Base-by-base conservation (phyloP, 192 early-diverging fungal genomes). In the Pilobolus umbonatus region DNA sequence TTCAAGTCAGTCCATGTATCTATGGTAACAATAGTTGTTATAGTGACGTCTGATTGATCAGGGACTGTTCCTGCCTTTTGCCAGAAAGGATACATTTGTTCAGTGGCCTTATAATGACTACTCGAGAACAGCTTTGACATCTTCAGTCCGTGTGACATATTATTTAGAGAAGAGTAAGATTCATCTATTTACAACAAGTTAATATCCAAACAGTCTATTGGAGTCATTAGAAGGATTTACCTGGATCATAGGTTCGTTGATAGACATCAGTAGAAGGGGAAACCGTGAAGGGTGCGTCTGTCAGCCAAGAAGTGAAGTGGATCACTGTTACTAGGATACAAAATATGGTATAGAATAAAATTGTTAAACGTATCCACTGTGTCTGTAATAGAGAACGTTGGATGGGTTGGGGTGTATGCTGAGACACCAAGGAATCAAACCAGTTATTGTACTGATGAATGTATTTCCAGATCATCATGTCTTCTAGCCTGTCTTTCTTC, bases 21-120 rank as follows among this genome's bases (percentile, higher is more conserved):
- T 22, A 63, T 55, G 21, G 68, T 72, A 9, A 80, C 57, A 46
- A 64, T 71, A 7, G 78, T 76, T 9, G 65, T 72, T 1, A 76
- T 51, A 3, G 81, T 75, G 31, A 83, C 21, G 14, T 54, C 52
- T 22, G 24, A 69, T 26, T 75, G 70, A 31, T 76, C 61, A 9
- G 45, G 54, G 7, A 56, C 44, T 25, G 72, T 73, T 15, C 49
- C 62, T 15, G 61, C 57, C 30, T 47, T 67, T 15, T 68, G 57
- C 60, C 65, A 73, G 21, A 56, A 67, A 22, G 71, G 71, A 46
- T 64, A 31, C 8, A 67, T 49, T 22, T 56, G 40, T 22, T 62
- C 44, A 17, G 57, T 21, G 11, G 64, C 34, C n/a, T 42, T 22
- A 50, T 62, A 62, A 12, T 59, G 24, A 4, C 61, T 30, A 15